These are phyloP conservation scores for Fusarium sp. DNA, from an alignment of 2,329 filamentous ascomycete species.

Conservation along the genomic window DNA sequence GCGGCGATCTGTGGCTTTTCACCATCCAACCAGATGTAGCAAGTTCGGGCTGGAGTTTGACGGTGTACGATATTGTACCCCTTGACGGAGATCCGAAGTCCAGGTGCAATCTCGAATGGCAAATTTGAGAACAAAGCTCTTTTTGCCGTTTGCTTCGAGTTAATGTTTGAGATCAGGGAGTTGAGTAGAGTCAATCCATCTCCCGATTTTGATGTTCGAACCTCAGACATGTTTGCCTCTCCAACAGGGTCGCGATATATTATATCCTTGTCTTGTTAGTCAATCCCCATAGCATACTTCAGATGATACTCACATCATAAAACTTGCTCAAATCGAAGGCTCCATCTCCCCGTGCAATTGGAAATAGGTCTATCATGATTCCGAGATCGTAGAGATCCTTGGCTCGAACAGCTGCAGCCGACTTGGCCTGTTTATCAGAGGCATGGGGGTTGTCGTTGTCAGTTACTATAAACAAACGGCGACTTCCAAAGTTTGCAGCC, in stretches of 20 bases:
- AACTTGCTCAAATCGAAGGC: slow-evolving; percentile 87
- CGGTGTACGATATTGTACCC: slow-evolving; percentile 91
- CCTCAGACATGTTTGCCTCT: slow-evolving; percentile 67
- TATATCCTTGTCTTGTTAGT: slow-evolving; percentile 73
- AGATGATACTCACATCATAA: slow-evolving; percentile 76
- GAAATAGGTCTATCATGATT: slow-evolving; percentile 92
- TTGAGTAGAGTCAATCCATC: slow-evolving; percentile 84
- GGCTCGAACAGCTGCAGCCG: slow-evolving; percentile 84
- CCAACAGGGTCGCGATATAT: slow-evolving; percentile 84
- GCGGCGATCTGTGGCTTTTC: slow-evolving; percentile 85
- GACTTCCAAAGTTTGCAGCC: slow-evolving; percentile 92
- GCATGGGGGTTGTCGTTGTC: slow-evolving; percentile 90
- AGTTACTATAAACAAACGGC: slow-evolving; percentile 94
- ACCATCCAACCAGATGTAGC: slow-evolving; percentile 89
- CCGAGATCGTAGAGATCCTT: slow-evolving; percentile 96
- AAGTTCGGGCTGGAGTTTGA: slow-evolving; percentile 83
- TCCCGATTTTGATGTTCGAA: slow-evolving; percentile 74
- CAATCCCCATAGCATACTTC: background rate
- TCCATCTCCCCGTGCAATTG: slow-evolving; percentile 77
- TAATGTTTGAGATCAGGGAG: slow-evolving; percentile 87
- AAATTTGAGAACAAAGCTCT: slow-evolving; percentile 87
- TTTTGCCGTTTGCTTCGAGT: slow-evolving; percentile 88
- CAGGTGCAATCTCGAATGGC: slow-evolving; percentile 88
- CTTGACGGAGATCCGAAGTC: slow-evolving; percentile 88
- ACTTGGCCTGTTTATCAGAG: slow-evolving; percentile 77